Evolutionary conservation across 140 eudicot species (phyloP).

Genomic region (Anethum foeniculum): DNA sequence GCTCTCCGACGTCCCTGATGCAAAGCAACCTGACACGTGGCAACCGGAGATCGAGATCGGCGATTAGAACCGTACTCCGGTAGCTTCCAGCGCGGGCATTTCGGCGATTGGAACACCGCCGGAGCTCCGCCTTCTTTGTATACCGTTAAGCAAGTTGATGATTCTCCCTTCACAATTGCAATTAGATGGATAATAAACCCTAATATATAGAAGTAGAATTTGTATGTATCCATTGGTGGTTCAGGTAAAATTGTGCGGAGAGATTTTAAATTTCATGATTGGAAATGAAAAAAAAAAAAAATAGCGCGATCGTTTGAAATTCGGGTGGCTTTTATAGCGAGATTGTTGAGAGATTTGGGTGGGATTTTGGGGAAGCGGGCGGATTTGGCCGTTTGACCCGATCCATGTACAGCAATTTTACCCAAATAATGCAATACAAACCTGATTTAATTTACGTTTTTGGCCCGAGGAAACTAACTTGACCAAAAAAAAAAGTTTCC

Average conservation of each 20-base stretch:
- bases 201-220: conserved; percentile 16
- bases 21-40: conserved; percentile 65
- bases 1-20: conserved; percentile 79
- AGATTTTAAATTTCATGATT: background rate
- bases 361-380: background rate
- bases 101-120: conserved; percentile 86
- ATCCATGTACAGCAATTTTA: background rate
- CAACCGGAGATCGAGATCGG: conserved; percentile 22
- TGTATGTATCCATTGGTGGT: conserved; percentile 20
- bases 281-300: background rate
- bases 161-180: conserved; percentile 45
- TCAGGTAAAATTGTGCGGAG: background rate
- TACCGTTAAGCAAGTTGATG: conserved; percentile 64
- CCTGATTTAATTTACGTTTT: too few species aligned
- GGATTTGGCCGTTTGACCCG: background rate
- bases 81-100: conserved; percentile 85
- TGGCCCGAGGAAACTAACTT: too few species aligned
- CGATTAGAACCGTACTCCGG: conserved; percentile 24
- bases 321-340: background rate
- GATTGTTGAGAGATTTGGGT: background rate
- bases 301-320: conserved; percentile 11
- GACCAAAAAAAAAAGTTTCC: too few species aligned
- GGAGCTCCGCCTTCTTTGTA: conserved; percentile 95
- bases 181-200: conserved; percentile 26
- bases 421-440: too few species aligned